These are phyloP conservation scores for Cutaneotrichosporon sp. DNA, from an alignment of 1,284 basidiomycete genomes.

Conservation along the genomic window DNA sequence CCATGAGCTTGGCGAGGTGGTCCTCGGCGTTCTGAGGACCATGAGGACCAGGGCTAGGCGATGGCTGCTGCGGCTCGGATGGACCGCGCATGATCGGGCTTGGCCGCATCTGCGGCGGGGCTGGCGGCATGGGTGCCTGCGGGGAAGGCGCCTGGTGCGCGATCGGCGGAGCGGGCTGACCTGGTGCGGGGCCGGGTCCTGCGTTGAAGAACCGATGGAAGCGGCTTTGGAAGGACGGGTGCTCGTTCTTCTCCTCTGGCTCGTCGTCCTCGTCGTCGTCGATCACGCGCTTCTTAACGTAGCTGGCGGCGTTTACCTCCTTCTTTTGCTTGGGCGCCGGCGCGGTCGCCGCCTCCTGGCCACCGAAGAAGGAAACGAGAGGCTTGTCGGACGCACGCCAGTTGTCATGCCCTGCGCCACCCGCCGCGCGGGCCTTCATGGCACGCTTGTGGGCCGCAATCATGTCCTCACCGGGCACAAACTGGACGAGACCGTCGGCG, in stretches of 20 bases:
- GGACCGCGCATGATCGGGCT: not conserved
- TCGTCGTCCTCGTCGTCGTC: slow-evolving; percentile 24
- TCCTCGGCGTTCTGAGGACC: slow-evolving; percentile 30
- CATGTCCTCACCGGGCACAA: slow-evolving; percentile 48
- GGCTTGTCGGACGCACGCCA: slow-evolving; percentile 32
- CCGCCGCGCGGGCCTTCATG: slow-evolving; percentile 34
- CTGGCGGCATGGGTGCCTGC: not conserved
- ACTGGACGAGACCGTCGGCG: slow-evolving; percentile 30
- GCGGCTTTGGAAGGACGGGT: slow-evolving; percentile 39
- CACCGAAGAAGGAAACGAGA: slow-evolving; percentile 39
- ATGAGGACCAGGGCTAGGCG: slow-evolving; percentile 1
- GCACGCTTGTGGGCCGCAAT: slow-evolving; percentile 47
- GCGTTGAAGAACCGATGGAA: slow-evolving; percentile 49
- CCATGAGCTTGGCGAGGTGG: slow-evolving; percentile 46
- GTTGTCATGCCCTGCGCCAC: slow-evolving; percentile 16
- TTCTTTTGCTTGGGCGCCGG: slow-evolving; percentile 27
- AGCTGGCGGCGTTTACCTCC: slow-evolving; percentile 44
- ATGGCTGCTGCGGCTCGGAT: slow-evolving; percentile 3
- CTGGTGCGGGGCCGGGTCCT: not conserved
- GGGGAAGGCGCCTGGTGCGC: not conserved
- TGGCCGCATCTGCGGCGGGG: not conserved
- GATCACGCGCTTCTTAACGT: slow-evolving; percentile 36
- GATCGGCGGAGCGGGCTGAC: not conserved
- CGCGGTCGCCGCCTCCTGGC: not conserved
- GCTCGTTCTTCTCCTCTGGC: slow-evolving; percentile 22